A percentile compares a stretch with the other conserved stretches of the same genome.
phyloP scores from a whole-genome alignment of 73 alveolate genomes.

The Stentor coeruleus region DNA sequence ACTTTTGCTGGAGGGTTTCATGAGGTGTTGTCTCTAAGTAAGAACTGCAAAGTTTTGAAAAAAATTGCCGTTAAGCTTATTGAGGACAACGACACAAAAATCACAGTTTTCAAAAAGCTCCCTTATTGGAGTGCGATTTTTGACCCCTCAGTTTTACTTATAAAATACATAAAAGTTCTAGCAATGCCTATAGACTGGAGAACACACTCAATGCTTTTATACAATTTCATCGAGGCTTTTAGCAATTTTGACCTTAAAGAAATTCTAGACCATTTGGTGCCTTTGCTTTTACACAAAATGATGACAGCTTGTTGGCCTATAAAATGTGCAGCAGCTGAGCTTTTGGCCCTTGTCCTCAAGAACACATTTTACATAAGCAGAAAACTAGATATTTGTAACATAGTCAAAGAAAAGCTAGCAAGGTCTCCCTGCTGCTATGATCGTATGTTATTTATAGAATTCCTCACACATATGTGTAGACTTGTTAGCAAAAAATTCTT shows the following conservation, averaged over 20 bases:
- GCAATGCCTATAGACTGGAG: neutral
- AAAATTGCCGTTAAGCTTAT: neutral
- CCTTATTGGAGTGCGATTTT: neutral
- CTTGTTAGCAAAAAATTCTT: neutral
- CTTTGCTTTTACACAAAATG: slow-evolving; percentile 8
- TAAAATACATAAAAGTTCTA: neutral
- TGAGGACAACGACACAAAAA: neutral
- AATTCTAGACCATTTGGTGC: neutral
- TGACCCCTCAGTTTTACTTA: neutral
- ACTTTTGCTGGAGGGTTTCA: slow-evolving; percentile 13
- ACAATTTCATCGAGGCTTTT: neutral
- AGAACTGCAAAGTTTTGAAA: neutral
- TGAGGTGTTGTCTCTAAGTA: neutral
- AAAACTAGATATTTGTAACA: slow-evolving; percentile 19
- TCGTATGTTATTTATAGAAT: neutral
- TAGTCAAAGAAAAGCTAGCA: slow-evolving; percentile 10
- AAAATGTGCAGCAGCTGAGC: neutral
- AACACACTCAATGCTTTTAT: neutral
- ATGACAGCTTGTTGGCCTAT: neutral
- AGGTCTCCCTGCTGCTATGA: neutral
- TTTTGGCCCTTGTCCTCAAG: neutral
- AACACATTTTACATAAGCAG: slow-evolving; percentile 12
- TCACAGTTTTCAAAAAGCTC: neutral
- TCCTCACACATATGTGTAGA: neutral
- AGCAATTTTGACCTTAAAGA: neutral